A percentile compares a stretch with the other conserved stretches of the same genome.
Evolutionary conservation across 2,329 filamentous ascomycete species (phyloP).

Genomic region (Fusarium cyanostomum): DNA sequence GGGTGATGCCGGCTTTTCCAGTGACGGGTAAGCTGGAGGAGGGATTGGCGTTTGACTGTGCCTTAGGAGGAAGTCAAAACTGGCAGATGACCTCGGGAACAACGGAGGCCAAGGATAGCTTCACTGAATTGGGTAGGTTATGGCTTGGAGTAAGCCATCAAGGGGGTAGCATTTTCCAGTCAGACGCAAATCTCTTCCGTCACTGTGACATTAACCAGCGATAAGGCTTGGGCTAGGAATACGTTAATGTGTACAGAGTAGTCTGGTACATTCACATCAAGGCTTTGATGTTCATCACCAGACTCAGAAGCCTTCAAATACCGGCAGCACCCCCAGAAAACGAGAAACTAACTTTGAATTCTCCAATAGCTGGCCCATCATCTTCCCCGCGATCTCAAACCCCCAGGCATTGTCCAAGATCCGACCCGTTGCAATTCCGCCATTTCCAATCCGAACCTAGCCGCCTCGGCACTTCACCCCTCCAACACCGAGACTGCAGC

Average conservation of each 20-base stretch:
- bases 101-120: constrained; percentile 18
- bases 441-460: constrained; percentile 46
- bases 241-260: neutral
- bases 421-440: constrained; percentile 39
- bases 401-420: constrained; percentile 23
- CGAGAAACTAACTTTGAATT: neutral
- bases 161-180: neutral
- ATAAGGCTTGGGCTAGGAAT: neutral
- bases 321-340: neutral
- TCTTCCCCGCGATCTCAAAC: constrained; percentile 20
- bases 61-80: constrained; percentile 26
- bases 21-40: neutral
- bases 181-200: constrained; percentile 5
- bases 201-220: constrained; percentile 3
- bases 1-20: constrained; percentile 4
- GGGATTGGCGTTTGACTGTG: constrained; percentile 20
- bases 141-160: constrained; percentile 14
- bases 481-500: constrained; percentile 20
- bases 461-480: constrained; percentile 33
- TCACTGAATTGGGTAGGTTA: neutral
- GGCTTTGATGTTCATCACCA: neutral
- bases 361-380: constrained; percentile 28
- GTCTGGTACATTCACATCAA: neutral
- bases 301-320: neutral
- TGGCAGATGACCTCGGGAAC: constrained; percentile 31